phyloP scores from a whole-genome alignment of 345 rosid species.

The Toxicodendron radicans region DNA sequence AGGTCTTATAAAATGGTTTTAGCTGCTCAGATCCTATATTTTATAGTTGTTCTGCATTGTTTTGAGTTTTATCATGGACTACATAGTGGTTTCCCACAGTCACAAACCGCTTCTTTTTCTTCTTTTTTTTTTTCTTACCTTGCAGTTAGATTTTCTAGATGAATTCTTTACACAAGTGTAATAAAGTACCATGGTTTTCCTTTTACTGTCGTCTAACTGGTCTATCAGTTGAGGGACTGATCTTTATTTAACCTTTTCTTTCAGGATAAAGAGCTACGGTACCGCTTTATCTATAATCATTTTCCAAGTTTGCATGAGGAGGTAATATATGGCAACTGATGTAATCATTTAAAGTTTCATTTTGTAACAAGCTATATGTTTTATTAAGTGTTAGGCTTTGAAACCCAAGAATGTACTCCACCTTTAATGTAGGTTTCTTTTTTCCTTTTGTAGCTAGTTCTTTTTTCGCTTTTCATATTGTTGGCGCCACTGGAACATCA shows the following conservation, averaged over 20 bases:
- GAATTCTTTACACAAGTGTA: too few relatives aligned
- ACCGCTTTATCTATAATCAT: slow-evolving; percentile 91
- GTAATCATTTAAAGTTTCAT: slow-evolving; percentile 25
- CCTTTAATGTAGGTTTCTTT: too few relatives aligned
- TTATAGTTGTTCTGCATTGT: too few relatives aligned
- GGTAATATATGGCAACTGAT: slow-evolving; percentile 43
- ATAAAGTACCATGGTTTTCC: background rate
- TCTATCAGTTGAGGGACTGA: slow-evolving; percentile 18
- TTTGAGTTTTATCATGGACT: too few relatives aligned
- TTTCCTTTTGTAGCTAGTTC: too few relatives aligned
- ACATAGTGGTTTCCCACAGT: too few relatives aligned
- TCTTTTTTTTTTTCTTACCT: too few relatives aligned
- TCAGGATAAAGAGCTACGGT: slow-evolving; percentile 89
- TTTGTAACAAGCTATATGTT: background rate
- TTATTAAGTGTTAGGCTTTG: background rate
- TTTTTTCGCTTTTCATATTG: too few relatives aligned
- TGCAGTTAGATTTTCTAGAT: background rate
- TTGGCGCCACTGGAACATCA: background rate
- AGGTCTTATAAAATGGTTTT: background rate
- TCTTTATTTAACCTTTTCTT: background rate
- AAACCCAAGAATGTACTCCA: too few relatives aligned
- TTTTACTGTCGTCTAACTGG: background rate
- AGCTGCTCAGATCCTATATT: too few relatives aligned
- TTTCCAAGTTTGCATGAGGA: slow-evolving; percentile 80
- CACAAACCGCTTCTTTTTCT: too few relatives aligned